Evolutionary conservation across 176 grass and related monocot genomes (phyloP).

Genomic region (Oryza longistaminata): DNA sequence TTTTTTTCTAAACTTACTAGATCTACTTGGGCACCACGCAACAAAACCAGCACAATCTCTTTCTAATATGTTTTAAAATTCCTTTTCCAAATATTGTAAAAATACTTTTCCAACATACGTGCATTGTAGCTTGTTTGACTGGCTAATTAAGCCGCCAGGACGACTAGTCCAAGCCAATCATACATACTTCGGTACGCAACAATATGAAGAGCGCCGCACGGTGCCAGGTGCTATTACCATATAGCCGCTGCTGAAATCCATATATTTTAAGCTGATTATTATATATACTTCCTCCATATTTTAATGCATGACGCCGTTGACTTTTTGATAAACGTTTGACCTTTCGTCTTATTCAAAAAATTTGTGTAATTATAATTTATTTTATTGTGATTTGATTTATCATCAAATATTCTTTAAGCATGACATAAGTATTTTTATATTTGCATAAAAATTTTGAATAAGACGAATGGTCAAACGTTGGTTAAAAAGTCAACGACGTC

Average conservation of each 20-base stretch:
- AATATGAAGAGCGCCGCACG: background rate
- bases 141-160: background rate
- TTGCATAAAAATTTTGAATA: too few relatives aligned
- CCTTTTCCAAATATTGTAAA: background rate
- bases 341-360: too few relatives aligned
- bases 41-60: background rate
- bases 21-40: background rate
- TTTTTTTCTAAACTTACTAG: background rate
- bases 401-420: too few relatives aligned
- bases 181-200: background rate
- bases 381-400: too few relatives aligned
- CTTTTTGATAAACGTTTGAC: too few relatives aligned
- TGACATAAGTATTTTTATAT: too few relatives aligned
- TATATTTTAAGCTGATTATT: background rate
- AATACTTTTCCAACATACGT: background rate
- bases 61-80: too few relatives aligned
- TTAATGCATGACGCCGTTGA: too few relatives aligned
- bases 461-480: too few relatives aligned
- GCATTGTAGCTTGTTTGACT: background rate
- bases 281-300: too few relatives aligned
- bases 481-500: too few relatives aligned
- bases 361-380: too few relatives aligned
- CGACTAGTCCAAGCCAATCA: background rate
- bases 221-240: background rate
- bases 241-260: background rate